Evolutionary conservation across 805 yeast species (phyloP), one percentile per base, ranked within the genome.

Genomic region (Candida silvicultrix): DNA sequence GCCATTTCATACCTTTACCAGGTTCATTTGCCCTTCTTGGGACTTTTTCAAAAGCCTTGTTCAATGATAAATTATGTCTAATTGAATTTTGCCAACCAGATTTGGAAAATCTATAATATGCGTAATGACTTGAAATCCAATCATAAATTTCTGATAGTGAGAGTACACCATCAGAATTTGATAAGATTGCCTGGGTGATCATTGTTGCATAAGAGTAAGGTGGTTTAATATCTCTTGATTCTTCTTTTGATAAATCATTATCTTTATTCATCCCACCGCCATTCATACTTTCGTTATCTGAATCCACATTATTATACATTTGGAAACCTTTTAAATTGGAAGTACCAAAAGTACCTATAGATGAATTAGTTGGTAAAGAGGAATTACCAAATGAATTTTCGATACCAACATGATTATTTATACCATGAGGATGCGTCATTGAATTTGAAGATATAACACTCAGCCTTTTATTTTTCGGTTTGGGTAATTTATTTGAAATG

Each of bases 1-100:
- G 95, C 99, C 99, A 94, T 67, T 94, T 94, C 95, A 94, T 92
- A 52, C 99, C 98, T 65, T 94, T 94, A 16, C 99, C 99, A 0
- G 98, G 97, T 68, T 94, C 98, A 64, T 89, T 85, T 28, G 96
- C 90, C 61, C 86, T 79, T 59, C 99, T 77, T 37, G 98, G 97
- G 20, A 92, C 97, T 67, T 94, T 94, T 59, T 92, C 98, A 68
- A 94, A 94, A 15, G 99, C 98, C 70, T 92, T 94, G 67, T 94
- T 94, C 49, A 94, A 72, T 2, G 97, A 89, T 45, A 94, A 70
- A 63, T 94, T 94, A 66, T 94, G 99, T 56, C 99, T 81, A 55
- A 94, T 92, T 7, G 97, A 89, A 68, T 94, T 94, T 68, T 94
- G 99, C 99, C 99, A 94, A 34, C 99, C 99, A 9, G 96, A 84